Conservation (phyloP, 768 basidiomycete genomes). For the Xanthoconium stramineum region DNA sequence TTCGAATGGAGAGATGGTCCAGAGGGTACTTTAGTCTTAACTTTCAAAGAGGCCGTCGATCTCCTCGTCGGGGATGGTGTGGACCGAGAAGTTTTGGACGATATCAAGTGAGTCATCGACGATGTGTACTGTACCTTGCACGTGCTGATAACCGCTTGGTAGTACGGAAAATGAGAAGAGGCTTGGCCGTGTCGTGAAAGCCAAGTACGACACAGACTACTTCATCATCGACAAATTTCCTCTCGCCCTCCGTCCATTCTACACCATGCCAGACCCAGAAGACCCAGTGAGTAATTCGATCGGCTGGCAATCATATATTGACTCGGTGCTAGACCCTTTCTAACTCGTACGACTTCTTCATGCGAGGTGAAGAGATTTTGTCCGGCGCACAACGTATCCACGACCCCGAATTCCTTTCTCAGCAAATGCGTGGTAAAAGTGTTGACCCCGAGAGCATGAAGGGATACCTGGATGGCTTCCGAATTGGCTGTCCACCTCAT, state of each 20-base stretch:
- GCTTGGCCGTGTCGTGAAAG: slow-evolving; percentile 84
- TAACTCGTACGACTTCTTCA: slow-evolving; percentile 99
- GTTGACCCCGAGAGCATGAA: slow-evolving; percentile 92
- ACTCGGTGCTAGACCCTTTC: slow-evolving; percentile 63
- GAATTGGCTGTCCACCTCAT: slow-evolving; percentile 92
- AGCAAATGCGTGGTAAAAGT: slow-evolving; percentile 84
- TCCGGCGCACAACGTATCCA: slow-evolving; percentile 98
- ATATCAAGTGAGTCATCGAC: slow-evolving; percentile 68
- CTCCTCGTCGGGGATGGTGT: slow-evolving; percentile 86
- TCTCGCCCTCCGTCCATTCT: slow-evolving; percentile 91
- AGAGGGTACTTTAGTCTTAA: slow-evolving; percentile 78
- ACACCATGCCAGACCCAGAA: slow-evolving; percentile 96
- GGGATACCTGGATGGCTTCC: slow-evolving; percentile 91
- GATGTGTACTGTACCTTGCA: not conserved
- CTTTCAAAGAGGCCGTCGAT: slow-evolving; percentile 85
- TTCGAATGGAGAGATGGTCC: slow-evolving; percentile 79
- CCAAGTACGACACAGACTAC: slow-evolving; percentile 96
- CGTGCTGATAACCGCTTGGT: slow-evolving; percentile 6
- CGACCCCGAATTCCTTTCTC: slow-evolving; percentile 74
- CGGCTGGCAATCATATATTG: not conserved
- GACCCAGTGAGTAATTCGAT: slow-evolving; percentile 61
- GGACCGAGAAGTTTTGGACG: slow-evolving; percentile 72
- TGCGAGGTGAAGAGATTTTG: slow-evolving; percentile 98
- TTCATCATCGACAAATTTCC: slow-evolving; percentile 99
- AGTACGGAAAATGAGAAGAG: slow-evolving; percentile 96